Evolutionary conservation across 2,329 filamentous ascomycete genomes (phyloP).

Genomic region (Pseudogymnoascus sp.): DNA sequence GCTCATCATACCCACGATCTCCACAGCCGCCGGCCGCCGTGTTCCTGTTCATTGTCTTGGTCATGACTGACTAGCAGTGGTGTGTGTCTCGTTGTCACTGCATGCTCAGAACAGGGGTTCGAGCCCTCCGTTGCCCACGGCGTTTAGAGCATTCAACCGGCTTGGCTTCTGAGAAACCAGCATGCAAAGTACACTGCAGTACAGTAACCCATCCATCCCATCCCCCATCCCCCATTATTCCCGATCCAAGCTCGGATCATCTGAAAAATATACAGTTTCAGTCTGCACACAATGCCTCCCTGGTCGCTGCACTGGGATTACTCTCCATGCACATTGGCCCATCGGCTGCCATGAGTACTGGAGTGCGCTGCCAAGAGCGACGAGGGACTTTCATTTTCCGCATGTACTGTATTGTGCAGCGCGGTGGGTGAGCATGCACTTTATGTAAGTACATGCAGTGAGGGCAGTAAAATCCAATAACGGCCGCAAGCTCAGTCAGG

Average conservation of each 20-base stretch:
- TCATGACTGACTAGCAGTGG: background rate
- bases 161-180: background rate
- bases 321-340: background rate
- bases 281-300: background rate
- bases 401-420: background rate
- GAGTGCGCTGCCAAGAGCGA: background rate
- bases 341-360: background rate
- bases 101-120: background rate
- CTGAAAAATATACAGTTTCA: background rate
- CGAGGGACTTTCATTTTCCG: background rate
- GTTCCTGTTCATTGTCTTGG: background rate
- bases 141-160: slow-evolving; percentile 1
- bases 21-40: background rate
- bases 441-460: background rate
- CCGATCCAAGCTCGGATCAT: background rate
- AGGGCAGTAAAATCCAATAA: background rate
- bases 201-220: background rate
- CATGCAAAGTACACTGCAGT: background rate
- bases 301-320: background rate
- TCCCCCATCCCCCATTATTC: background rate
- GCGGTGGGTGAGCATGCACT: background rate
- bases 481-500: background rate
- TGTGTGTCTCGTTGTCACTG: background rate
- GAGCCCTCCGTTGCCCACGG: background rate
- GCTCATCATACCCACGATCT: background rate